Conservation (phyloP, 441 rosid species). For the Geranium incanum region DNA sequence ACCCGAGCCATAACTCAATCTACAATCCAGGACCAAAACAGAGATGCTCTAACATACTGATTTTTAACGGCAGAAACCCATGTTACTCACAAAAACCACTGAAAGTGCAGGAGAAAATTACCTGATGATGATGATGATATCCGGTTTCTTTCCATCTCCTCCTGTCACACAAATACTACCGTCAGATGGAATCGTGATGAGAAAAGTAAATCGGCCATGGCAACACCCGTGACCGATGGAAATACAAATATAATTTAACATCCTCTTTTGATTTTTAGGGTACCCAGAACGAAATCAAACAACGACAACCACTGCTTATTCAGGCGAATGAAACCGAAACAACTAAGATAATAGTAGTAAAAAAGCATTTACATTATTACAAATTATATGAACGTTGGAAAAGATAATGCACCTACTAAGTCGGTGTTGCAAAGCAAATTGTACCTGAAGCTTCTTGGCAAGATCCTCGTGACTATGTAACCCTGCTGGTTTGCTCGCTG, state of each 20-base stretch:
- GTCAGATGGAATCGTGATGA: constrained; percentile 15
- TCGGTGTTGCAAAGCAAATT: neutral
- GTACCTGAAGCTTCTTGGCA: constrained; percentile 88
- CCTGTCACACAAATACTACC: constrained; percentile 40
- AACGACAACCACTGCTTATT: neutral
- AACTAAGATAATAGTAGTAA: too few species aligned
- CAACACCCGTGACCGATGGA: neutral
- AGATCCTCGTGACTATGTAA: constrained; percentile 85
- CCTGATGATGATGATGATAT: constrained; percentile 64
- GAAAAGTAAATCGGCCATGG: neutral
- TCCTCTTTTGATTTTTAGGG: neutral
- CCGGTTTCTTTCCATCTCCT: constrained; percentile 94
- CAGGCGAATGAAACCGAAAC: neutral
- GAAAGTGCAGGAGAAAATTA: constrained; percentile 19
- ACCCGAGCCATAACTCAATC: too few species aligned
- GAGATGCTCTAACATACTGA: neutral
- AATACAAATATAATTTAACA: neutral
- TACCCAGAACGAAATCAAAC: neutral
- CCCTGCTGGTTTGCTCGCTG: constrained; percentile 52
- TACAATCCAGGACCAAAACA: too few species aligned
- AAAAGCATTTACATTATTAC: too few species aligned
- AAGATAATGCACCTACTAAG: neutral
- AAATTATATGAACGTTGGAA: neutral
- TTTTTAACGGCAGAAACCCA: neutral
- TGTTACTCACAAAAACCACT: neutral